Base-by-base conservation (phyloP, 1,139 yeast species). In the Sugiyamaella japonica region DNA sequence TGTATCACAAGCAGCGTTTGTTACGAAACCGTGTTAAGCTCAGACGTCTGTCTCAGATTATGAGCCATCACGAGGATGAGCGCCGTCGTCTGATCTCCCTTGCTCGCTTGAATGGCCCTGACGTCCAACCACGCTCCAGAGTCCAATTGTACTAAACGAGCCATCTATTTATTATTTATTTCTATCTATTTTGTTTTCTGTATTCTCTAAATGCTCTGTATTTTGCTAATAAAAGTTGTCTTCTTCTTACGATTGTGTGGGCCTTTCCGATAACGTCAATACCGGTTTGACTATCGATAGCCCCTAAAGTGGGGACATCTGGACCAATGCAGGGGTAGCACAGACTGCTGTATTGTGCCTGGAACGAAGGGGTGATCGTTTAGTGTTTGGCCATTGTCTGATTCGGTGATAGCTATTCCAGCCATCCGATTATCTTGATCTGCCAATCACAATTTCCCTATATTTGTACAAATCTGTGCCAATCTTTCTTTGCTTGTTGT, bases 11-110 rank as follows among this genome's bases (percentile, higher is more conserved):
- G 43, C 45, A 56, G 36, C 59, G 68, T 25, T 59, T 65, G 42
- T 49, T 56, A 36, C 57, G 64, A 15, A 65, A 65, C 55, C 59
- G 68, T 3, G 50, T 44, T 43, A 63, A 63, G 57, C 56, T 66
- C 50, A 28, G 48, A 13, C 52, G 46, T 37, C 59, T 66, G 34
- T 52, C 61, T 29, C 52, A 53, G 31, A 55, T 57, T 13, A 55
- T 64, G 39, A 60, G 56, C 23, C 54, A 55, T 32, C 59, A 61
- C 17, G 61, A 58, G 37, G 54, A 54, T 53, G 48, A 48, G 42
- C 56, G 55, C 17, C 54, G 55, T 17, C 52, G 51, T 23, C 50
- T 52, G 23, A 48, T 56, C 28, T 56, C 56, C 5, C 53, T 56
- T 7, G 52, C 56, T 8, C 45, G 48, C 12, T 48, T 52, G 36